Conservation (phyloP, 345 rosid species). For the Laguncularia racemosa region DNA sequence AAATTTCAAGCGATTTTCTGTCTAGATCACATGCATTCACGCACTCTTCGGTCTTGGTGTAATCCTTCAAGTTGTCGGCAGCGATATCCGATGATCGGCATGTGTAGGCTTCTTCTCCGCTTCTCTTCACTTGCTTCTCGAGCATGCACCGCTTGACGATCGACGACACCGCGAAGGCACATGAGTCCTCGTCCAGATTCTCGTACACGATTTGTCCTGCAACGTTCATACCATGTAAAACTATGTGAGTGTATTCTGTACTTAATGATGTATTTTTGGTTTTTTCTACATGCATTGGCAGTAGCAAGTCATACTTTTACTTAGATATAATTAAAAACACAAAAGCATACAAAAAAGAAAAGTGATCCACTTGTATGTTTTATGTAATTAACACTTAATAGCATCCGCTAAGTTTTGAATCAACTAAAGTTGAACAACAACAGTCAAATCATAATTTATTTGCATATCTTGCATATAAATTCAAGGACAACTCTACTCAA, state of each 20-base stretch:
- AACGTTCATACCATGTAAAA: neutral
- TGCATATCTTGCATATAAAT: too few species aligned
- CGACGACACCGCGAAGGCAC: conserved; percentile 74
- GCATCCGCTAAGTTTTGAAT: too few species aligned
- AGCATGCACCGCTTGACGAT: conserved; percentile 72
- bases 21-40: conserved; percentile 67
- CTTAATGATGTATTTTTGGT: too few species aligned
- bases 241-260: neutral
- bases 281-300: too few species aligned
- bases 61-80: conserved; percentile 53
- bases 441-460: too few species aligned
- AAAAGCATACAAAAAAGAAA: too few species aligned
- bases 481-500: too few species aligned
- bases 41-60: conserved; percentile 63
- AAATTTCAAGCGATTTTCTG: conserved; percentile 67
- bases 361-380: too few species aligned
- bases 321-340: too few species aligned
- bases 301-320: too few species aligned
- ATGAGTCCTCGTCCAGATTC: conserved; percentile 45
- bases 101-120: conserved; percentile 49
- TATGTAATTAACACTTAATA: too few species aligned
- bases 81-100: conserved; percentile 75
- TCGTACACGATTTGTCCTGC: conserved; percentile 54
- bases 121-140: conserved; percentile 59
- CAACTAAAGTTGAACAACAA: too few species aligned